These are phyloP conservation scores for Ogataea dorogensis DNA, from an alignment of 805 yeast species.

Conservation along the genomic window DNA sequence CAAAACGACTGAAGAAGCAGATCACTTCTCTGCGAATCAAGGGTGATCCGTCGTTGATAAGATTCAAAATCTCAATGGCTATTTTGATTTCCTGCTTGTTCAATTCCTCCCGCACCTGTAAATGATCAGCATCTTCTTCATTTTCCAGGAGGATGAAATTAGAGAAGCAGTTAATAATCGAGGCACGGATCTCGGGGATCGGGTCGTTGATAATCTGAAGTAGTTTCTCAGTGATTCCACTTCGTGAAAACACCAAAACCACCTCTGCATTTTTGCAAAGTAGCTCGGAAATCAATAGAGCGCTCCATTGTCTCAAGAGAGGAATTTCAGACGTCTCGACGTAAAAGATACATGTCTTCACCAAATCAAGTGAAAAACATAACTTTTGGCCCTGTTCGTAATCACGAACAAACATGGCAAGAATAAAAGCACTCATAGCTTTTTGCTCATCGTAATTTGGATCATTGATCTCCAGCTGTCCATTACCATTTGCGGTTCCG, in stretches of 20 bases:
- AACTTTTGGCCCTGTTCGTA: constrained; percentile 76
- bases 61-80: constrained; percentile 62
- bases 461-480: constrained; percentile 32
- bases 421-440: constrained; percentile 92
- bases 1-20: constrained; percentile 72
- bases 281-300: constrained; percentile 70
- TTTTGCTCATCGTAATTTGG: constrained; percentile 76
- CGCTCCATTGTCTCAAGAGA: constrained; percentile 88
- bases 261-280: constrained; percentile 75
- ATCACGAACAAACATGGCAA: constrained; percentile 80
- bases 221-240: constrained; percentile 57
- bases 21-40: constrained; percentile 84
- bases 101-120: constrained; percentile 38
- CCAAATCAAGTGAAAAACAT: constrained; percentile 71
- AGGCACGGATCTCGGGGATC: constrained; percentile 91
- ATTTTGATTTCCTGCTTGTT: constrained; percentile 68
- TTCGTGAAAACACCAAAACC: constrained; percentile 64
- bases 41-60: constrained; percentile 85
- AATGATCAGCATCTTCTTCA: constrained; percentile 32
- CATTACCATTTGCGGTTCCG: constrained; percentile 8
- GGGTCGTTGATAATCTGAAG: constrained; percentile 72
- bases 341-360: constrained; percentile 63
- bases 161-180: constrained; percentile 71
- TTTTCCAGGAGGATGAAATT: constrained; percentile 54
- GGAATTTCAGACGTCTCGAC: constrained; percentile 78